Evolutionary conservation across 768 basidiomycete genomes (phyloP).

Genomic region (Kwoniella botswanensis): DNA sequence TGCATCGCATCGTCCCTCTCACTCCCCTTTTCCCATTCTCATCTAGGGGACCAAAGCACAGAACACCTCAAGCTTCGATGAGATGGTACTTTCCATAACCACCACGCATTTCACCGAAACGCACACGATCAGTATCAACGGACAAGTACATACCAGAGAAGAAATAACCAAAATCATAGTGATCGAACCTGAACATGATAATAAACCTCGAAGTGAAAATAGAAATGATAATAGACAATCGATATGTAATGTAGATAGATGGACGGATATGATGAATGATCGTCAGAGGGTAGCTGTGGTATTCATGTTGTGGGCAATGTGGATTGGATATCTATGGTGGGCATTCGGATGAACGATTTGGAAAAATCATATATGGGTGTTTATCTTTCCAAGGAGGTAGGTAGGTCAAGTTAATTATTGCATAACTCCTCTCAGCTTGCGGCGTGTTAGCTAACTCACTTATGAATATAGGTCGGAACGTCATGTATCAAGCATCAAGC

Average conservation of each 20-base stretch:
- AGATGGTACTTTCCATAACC: conserved; percentile 32
- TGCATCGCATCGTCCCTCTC: too few species aligned
- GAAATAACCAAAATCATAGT: conserved; percentile 36
- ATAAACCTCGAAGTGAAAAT: background rate
- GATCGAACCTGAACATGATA: conserved; percentile 25
- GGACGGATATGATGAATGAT: background rate
- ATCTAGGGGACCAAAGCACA: too few species aligned
- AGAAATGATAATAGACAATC: background rate
- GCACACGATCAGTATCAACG: conserved; percentile 24
- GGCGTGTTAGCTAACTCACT: too few species aligned
- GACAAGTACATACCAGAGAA: conserved; percentile 21
- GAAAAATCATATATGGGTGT: background rate
- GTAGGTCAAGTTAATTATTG: too few species aligned
- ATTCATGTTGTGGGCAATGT: conserved; percentile 1
- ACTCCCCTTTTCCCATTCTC: too few species aligned
- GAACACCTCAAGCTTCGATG: background rate
- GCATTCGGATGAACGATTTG: conserved; percentile 18
- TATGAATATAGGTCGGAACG: too few species aligned
- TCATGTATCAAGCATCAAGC: too few species aligned
- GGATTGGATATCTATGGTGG: conserved; percentile 19
- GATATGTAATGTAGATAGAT: background rate
- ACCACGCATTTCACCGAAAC: conserved; percentile 18
- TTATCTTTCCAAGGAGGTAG: too few species aligned
- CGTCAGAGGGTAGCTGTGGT: background rate
- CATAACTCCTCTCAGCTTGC: too few species aligned